Base-by-base conservation (phyloP, 139 green algal species). In the Ettlia oleoabundans region DNA sequence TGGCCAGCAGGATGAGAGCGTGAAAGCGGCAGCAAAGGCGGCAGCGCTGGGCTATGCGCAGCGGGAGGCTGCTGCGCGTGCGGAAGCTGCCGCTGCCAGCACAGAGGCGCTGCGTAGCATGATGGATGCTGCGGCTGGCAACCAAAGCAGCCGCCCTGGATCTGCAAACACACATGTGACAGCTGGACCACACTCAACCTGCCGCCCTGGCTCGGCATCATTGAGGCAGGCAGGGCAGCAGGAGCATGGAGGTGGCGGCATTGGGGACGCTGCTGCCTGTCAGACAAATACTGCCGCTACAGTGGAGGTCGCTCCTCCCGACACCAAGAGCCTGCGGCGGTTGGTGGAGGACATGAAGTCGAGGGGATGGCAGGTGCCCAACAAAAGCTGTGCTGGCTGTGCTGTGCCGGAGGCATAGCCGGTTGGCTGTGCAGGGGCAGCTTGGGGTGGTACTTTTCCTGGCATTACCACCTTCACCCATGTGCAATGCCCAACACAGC, bases 251-350 rank as follows among this genome's bases (percentile, higher is more conserved):
- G 47, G 47, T 15, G 47, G 47, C 47, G 10, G 47, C 47, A 58
- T 10, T 58, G 47, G 47, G 35, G 41, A 13, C 19, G 42, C 42
- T 19, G 30, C 70, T 5, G n/a, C 66, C 1, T 22, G 18, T 33
- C 1, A 19, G 32, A 38, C 38, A 53, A 38, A 1, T 6, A 22
- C 38, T 19, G 38, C 38, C 35, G 24, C 4, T 7, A 10, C 28
- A 35, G 1, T 32, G 65, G 30, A 35, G 24, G 65, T 4, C 1
- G 42, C n/a, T 1, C 70, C 43, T 37, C 52, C 68, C 9, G 73
- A 80, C 53, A 80, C 73, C 53, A 80, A 80, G 73, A 80, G 73
- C 73, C 28, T 69, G 18, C 73, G 73, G 24, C 73, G 73, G 35
- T 26, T 80, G 73, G 15, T 80, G 35, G 73, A 80, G 9, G 73